Percentiles rank a stretch among this genome's conserved stretches.
Evolutionary conservation across 345 rosid species (phyloP).

Genomic region (Gossypium bickii): DNA sequence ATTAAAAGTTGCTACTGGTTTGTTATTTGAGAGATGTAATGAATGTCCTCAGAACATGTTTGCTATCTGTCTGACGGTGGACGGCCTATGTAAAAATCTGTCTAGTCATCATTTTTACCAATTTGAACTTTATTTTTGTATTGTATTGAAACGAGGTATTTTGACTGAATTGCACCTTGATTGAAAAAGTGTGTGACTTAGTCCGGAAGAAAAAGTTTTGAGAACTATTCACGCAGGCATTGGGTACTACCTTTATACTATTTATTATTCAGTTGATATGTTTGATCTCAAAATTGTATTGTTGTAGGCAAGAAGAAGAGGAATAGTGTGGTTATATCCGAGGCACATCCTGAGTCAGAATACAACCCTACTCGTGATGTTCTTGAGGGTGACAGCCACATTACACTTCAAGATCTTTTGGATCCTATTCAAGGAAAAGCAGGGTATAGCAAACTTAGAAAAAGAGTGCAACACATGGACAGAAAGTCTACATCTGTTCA

Average conservation of each 20-base stretch:
- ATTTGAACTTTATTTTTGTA: background rate
- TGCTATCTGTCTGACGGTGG: too few relatives aligned
- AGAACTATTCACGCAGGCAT: background rate
- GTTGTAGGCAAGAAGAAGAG: constrained; percentile 50
- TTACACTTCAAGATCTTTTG: constrained; percentile 63
- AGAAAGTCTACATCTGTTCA: constrained; percentile 50
- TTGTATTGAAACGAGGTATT: background rate
- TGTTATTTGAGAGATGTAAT: background rate
- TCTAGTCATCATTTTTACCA: background rate
- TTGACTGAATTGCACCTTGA: background rate
- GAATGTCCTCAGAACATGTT: background rate
- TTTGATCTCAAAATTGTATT: constrained; percentile 4
- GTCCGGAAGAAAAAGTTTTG: background rate
- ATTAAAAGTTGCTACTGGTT: background rate
- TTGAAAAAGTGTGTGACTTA: background rate
- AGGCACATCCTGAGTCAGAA: constrained; percentile 86
- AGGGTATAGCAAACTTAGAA: constrained; percentile 52
- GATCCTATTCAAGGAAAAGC: constrained; percentile 61
- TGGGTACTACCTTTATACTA: background rate
- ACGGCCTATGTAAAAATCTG: background rate
- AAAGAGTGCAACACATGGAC: constrained; percentile 43
- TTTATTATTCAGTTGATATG: background rate
- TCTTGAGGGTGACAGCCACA: constrained; percentile 57
- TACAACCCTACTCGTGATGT: constrained; percentile 81
- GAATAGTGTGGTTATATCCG: constrained; percentile 49